Evolutionary conservation across 1,139 yeast species (phyloP), one percentile per base, ranked within the genome.

Genomic region (Yamadazyma spencermartinsiae): DNA sequence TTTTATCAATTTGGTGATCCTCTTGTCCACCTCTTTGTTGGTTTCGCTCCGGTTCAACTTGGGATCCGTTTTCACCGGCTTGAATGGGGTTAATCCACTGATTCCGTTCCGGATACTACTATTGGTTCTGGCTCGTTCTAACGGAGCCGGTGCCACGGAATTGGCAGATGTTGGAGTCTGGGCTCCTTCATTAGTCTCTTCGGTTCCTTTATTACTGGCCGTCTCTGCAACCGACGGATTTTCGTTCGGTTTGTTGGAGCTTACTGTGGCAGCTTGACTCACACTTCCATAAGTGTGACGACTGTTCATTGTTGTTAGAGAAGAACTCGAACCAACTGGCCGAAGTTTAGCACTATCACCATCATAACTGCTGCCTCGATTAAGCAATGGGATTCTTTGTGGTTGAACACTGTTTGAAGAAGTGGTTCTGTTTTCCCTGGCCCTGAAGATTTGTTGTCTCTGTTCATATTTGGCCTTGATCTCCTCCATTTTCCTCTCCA

Each of bases 1-100:
- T 40, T 55, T 64, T 35, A 62, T 60, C 44, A 58, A 45, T 37
- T 56, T 58, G 24, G 62, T 55, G 33, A 63, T 57, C 21, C 61
- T 48, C 41, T 55, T 60, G 41, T 65, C 71, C n/a, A 63, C 41
- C 31, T 63, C 68, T 34, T 55, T 53, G 42, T 60, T 62, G 21
- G 45, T 42, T 31, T 48, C 46, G 24, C 35, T 17, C 21, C 41
- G 35, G 23, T 35, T 26, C 16, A 38, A 34, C 29, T 45, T 54
- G 3, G 52, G 50, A 12, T 54, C 60, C 1, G 55, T 43, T 37
- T 56, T 50, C 27, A 51, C 47, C 13, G 52, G 59, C 34, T 56
- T 62, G 46, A 66, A 63, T 4, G 69, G 64, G 0, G 66, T 54
- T 18, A 64, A 50, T 2, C 59, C 54, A 16, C 55, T 44, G 4